Percentiles rank a stretch among this genome's conserved stretches.
phyloP scores from a whole-genome alignment of 352 stramenopile species.

The Phytophthora pisi region DNA sequence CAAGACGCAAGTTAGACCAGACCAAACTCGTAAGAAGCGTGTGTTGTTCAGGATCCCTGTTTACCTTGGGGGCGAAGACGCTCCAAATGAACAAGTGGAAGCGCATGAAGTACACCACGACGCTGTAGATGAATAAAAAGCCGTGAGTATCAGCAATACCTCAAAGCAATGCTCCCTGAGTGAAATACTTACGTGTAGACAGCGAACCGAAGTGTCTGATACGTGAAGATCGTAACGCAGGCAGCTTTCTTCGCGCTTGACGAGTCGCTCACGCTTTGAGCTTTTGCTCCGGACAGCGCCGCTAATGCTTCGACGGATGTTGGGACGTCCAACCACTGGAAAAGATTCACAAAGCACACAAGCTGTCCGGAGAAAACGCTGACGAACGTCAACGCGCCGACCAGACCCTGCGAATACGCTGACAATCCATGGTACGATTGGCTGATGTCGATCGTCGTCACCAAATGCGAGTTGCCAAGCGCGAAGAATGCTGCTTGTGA shows the following conservation, averaged over 20 bases:
- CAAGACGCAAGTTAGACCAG: conserved; percentile 7
- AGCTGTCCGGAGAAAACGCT: conserved; percentile 79
- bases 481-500: conserved; percentile 82
- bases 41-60: neutral
- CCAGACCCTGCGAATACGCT: conserved; percentile 83
- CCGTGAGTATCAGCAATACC: conserved; percentile 5
- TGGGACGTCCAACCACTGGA: conserved; percentile 43
- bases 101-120: conserved; percentile 88
- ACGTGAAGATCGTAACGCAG: conserved; percentile 49
- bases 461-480: conserved; percentile 88
- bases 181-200: conserved; percentile 62
- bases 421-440: conserved; percentile 84
- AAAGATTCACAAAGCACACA: conserved; percentile 56
- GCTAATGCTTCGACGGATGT: conserved; percentile 4
- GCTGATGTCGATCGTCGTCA: conserved; percentile 91
- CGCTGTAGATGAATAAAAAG: conserved; percentile 30
- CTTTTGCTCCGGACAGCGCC: neutral
- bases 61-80: conserved; percentile 89
- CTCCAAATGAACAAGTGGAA: conserved; percentile 93
- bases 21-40: neutral
- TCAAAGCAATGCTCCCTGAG: neutral
- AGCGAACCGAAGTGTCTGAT: conserved; percentile 65
- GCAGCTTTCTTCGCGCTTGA: conserved; percentile 12
- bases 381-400: conserved; percentile 75
- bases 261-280: neutral